Evolutionary conservation across 2,329 filamentous ascomycete species (phyloP), one percentile per base, ranked within the genome.

Genomic region (Aspergillus ochraceoroseus): DNA sequence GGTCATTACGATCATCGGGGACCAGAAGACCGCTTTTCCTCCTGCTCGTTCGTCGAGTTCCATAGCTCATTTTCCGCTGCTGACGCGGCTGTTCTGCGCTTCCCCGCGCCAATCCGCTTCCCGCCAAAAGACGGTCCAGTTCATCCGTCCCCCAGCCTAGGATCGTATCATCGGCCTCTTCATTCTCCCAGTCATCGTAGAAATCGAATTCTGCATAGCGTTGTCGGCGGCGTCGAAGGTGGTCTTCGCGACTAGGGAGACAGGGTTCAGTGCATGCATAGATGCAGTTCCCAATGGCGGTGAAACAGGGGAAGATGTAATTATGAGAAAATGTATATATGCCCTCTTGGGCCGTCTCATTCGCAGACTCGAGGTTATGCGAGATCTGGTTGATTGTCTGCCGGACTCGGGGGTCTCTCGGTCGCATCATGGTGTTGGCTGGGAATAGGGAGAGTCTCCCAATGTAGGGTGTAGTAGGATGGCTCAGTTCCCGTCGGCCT

Each of bases 381-480:
- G 86, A 83, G 62, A 95, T 83, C 61, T 92, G 87, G 63, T 95
- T 94, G 77, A 94, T 87, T 55, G 86, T 87, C 66, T 94, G 88
- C 52, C 89, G 87, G 65, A 95, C 80, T 57, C 89, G 85, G 46
- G 89, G 89, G 66, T 95, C 89, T 59, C 67, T 72, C 57, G 75
- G 72, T 52, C 76, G 73, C 65, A 79, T 80, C 75, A 78, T 80
- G 52, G 48, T 58, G 42, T 33, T 19, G 32, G 41, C 44, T 47
- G 33, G 46, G 48, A 31, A 46, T 38, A 32, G 28, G 18, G 30
- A 76, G 77, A 51, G 49, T 41, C 29, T 30, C 26, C 22, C 28
- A 30, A 14, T 23, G 25, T 28, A 15, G 30, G 25, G 14, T 19
- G 12, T n/a, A n/a, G 25, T n/a, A 23, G 19, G 19, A 19, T 13